These are phyloP conservation scores for Mesembryanthemum crystallinum DNA, from an alignment of 148 eudicot species.

Conservation along the genomic window DNA sequence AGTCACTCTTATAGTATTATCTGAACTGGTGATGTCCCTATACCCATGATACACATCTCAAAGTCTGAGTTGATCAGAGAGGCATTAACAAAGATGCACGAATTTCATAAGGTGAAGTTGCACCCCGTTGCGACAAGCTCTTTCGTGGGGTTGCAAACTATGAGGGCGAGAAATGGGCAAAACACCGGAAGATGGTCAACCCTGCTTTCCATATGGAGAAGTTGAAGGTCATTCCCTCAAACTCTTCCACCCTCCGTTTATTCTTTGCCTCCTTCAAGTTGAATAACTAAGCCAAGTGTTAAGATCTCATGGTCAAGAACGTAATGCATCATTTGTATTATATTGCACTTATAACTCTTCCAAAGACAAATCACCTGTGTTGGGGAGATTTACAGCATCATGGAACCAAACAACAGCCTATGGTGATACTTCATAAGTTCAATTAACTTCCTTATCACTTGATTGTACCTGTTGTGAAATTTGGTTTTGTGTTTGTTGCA, in stretches of 20 bases:
- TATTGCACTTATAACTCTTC: too few relatives aligned
- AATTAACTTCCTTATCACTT: not conserved
- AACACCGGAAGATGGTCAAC: constrained; percentile 12
- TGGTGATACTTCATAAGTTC: too few relatives aligned
- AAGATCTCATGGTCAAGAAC: not conserved
- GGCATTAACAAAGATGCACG: not conserved
- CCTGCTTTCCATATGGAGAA: constrained; percentile 17
- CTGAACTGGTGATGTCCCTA: not conserved
- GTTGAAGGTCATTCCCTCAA: constrained; percentile 5
- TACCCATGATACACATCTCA: not conserved
- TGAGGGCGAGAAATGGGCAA: constrained; percentile 16
- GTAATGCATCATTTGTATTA: too few relatives aligned
- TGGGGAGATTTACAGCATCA: too few relatives aligned
- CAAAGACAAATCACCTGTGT: too few relatives aligned
- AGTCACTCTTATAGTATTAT: too few relatives aligned
- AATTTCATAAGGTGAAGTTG: not conserved
- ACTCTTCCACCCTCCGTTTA: not conserved
- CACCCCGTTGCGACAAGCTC: constrained; percentile 8
- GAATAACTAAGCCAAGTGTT: too few relatives aligned
- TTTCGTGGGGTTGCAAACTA: constrained; percentile 1
- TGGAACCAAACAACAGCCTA: too few relatives aligned
- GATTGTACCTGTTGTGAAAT: too few relatives aligned
- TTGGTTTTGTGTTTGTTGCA: not conserved
- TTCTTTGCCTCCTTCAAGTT: too few relatives aligned
- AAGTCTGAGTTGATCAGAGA: constrained; percentile 11